Evolutionary conservation across 345 rosid genomes (phyloP), one percentile per base, ranked within the genome.

Genomic region (Gossypium anomalum): DNA sequence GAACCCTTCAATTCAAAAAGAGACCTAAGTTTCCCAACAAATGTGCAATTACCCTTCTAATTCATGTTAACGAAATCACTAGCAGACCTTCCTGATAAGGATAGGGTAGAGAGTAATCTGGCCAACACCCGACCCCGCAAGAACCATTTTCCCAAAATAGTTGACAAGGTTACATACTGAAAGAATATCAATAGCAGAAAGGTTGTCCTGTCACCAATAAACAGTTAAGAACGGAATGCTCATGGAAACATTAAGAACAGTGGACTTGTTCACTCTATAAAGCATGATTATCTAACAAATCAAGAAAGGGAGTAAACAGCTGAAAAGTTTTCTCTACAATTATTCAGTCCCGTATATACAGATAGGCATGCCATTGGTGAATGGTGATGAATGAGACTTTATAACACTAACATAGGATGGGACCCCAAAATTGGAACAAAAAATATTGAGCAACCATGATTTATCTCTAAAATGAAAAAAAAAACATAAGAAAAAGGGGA

Each of bases 91-190:
- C 85, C 63, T 87, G 62, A 93, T 85, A 72, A 94, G 99, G 73
- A 94, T 94, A 73, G 99, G 99, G 77, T 78, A 77, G 76, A 94
- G 83, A 22, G 96, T 86, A 77, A 94, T 94, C 87, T 94, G 93
- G 71, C 98, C 99, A 86, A 93, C 99, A 71, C 98, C 98, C 53
- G 99, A 94, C 80, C 99, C 99, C 78, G 92, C 98, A 79, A 93
- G 99, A 83, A 83, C 92, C 99, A 93, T 93, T 85, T 94, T 94
- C 76, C 99, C 99, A 76, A 94, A 94, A 77, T 94, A 92, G 75
- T 94, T 94, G 78, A 94, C 90, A 62, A 94, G 98, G 87, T 94
- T 94, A 90, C 98, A 91, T 17, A 96, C 87, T 9, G 99, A 94
- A 71, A 94, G 93, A 58, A 94, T 94, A 79, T 94, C 98, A 55